Percentiles rank a stretch among this genome's conserved stretches.
Evolutionary conservation across 148 eudicot species (phyloP).

Genomic region (Beta vulgaris): DNA sequence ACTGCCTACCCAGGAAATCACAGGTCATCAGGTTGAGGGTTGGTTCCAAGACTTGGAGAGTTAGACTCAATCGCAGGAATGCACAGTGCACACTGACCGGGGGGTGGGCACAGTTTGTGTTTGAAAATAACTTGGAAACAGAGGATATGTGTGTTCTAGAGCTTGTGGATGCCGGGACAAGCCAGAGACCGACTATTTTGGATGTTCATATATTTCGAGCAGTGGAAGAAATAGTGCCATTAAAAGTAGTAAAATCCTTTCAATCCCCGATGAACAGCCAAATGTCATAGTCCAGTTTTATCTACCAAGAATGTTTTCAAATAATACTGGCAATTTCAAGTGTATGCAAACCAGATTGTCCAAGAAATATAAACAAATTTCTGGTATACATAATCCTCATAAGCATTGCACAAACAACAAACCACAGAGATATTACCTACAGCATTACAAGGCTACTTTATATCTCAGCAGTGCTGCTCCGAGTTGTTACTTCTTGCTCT

Average conservation of each 20-base stretch:
- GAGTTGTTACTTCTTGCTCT: slow-evolving; percentile 12
- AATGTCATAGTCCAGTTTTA: background rate
- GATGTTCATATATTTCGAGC: slow-evolving; percentile 16
- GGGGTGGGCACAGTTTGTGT: slow-evolving; percentile 22
- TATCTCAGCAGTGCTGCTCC: background rate
- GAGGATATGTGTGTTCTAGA: slow-evolving; percentile 8
- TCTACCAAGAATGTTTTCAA: too few species aligned
- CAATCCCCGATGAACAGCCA: background rate
- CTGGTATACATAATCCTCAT: background rate
- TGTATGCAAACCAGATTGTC: background rate
- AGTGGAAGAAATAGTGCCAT: slow-evolving; percentile 5
- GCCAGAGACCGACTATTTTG: background rate
- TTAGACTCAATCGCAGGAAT: background rate
- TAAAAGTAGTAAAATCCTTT: background rate
- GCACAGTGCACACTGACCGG: slow-evolving; percentile 1
- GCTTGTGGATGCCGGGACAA: background rate
- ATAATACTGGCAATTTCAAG: background rate
- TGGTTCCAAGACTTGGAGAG: slow-evolving; percentile 7
- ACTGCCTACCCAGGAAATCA: background rate
- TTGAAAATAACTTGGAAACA: slow-evolving; percentile 19
- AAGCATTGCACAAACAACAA: background rate
- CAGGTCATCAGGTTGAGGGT: slow-evolving; percentile 8
- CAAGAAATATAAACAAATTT: background rate
- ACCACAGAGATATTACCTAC: background rate
- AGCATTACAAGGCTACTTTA: background rate